These are phyloP conservation scores for Apiospora rasikravindrae DNA, from an alignment of 2,329 filamentous ascomycete species.

Conservation along the genomic window DNA sequence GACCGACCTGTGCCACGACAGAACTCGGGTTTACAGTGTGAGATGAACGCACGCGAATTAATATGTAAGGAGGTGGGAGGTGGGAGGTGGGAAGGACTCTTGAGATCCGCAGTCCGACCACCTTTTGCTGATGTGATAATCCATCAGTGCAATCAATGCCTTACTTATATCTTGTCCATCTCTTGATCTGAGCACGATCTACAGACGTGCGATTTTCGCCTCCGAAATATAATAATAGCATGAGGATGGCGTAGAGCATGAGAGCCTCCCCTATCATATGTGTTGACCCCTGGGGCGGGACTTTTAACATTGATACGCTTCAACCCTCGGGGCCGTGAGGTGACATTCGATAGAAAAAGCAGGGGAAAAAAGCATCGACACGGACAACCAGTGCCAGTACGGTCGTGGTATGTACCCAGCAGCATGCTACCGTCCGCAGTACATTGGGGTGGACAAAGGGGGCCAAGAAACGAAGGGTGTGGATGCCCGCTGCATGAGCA, in stretches of 20 bases:
- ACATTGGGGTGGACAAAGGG: slow-evolving; percentile 11
- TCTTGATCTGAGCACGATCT: slow-evolving; percentile 8
- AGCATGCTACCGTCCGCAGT: neutral
- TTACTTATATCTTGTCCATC: slow-evolving; percentile 1
- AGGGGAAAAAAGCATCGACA: neutral
- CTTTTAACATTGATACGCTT: neutral
- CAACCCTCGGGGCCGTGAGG: neutral
- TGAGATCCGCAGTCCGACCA: slow-evolving; percentile 11
- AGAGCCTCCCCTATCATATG: neutral
- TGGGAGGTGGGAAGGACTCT: neutral
- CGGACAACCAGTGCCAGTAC: neutral
- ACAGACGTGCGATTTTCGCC: neutral
- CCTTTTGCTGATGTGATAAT: neutral
- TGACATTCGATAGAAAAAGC: neutral
- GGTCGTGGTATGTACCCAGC: neutral
- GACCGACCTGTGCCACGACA: neutral
- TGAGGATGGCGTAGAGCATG: neutral
- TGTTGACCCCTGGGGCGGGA: neutral
- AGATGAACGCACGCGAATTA: neutral
- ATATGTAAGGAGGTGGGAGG: slow-evolving; percentile 4
- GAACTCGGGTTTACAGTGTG: neutral
- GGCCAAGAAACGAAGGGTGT: slow-evolving; percentile 9
- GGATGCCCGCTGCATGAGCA: slow-evolving; percentile 10
- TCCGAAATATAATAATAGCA: neutral
- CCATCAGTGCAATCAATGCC: slow-evolving; percentile 9